These are phyloP conservation scores for Aspergillus luchuensis DNA, from an alignment of 2,329 filamentous ascomycete species.

Conservation along the genomic window DNA sequence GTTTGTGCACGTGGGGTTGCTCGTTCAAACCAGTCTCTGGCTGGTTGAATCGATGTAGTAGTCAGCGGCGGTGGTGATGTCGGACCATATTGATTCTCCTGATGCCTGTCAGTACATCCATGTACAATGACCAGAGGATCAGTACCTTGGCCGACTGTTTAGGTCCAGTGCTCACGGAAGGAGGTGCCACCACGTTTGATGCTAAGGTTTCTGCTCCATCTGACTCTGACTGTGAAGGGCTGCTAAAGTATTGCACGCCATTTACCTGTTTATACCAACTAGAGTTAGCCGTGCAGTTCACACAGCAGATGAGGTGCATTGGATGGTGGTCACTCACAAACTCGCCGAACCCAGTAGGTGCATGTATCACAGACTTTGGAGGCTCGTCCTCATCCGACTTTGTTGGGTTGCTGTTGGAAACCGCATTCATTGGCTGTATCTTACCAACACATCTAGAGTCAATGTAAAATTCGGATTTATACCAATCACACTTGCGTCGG, in stretches of 20 bases:
- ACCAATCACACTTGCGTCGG: not conserved
- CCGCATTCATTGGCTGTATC: conserved; percentile 34
- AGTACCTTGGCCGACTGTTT: conserved; percentile 21
- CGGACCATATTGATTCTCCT: conserved; percentile 41
- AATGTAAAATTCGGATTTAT: not conserved
- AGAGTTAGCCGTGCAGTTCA: not conserved
- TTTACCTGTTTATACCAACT: conserved; percentile 11
- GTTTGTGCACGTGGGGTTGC: conserved; percentile 84
- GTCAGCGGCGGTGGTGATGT: conserved; percentile 71
- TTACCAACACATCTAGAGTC: conserved; percentile 16
- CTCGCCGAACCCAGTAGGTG: conserved; percentile 75
- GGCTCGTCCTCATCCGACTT: conserved; percentile 67
- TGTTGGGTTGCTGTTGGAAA: conserved; percentile 18
- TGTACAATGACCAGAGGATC: not conserved
- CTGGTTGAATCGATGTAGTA: conserved; percentile 73
- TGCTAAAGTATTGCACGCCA: conserved; percentile 7
- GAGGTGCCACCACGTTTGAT: conserved; percentile 5
- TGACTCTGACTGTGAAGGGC: conserved; percentile 14
- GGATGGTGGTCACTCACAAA: conserved; percentile 62
- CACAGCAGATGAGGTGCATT: not conserved
- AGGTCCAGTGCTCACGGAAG: not conserved
- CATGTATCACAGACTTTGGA: conserved; percentile 87
- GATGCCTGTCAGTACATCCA: conserved; percentile 5
- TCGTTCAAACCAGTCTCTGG: conserved; percentile 66
- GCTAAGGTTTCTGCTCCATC: conserved; percentile 7